These are phyloP conservation scores for Ananas comosus DNA, from an alignment of 176 grass and related monocot species.

Conservation along the genomic window DNA sequence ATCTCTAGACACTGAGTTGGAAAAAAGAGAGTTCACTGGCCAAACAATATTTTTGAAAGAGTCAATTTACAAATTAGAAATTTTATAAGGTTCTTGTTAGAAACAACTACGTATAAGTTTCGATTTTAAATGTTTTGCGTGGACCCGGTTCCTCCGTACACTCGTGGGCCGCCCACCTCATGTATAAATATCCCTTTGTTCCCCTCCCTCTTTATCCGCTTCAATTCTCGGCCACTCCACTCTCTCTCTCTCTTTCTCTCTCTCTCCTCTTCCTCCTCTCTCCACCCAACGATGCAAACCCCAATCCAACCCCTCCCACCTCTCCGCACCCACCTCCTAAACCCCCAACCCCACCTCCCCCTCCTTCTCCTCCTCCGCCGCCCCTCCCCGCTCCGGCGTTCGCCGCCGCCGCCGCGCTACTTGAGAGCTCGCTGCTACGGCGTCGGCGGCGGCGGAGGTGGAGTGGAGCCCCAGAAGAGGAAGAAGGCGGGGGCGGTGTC, in stretches of 20 bases:
- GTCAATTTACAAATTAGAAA: no score
- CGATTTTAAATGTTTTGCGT: no score
- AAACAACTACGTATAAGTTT: no score
- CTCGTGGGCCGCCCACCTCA: no score
- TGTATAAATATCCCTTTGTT: not conserved
- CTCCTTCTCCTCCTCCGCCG: slow-evolving; percentile 1
- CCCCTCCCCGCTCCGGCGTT: not conserved
- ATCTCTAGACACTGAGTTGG: no score
- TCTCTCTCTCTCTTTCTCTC: not conserved
- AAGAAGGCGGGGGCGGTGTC: not conserved
- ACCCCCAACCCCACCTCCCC: not conserved
- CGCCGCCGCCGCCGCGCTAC: not conserved
- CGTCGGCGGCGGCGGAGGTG: slow-evolving; percentile 6
- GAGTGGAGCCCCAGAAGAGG: no score
- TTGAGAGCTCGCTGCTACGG: slow-evolving; percentile 14
- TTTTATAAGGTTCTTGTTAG: no score
- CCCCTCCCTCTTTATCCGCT: slow-evolving; percentile 22
- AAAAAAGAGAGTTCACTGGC: no score
- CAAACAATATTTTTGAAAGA: no score
- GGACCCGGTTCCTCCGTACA: no score
- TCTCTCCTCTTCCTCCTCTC: not conserved
- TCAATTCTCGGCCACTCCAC: slow-evolving; percentile 2
- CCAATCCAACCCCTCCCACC: slow-evolving; percentile 27
- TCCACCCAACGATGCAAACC: slow-evolving; percentile 6
- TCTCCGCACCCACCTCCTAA: not conserved